Evolutionary conservation across 78 protist genomes (phyloP).

Genomic region (Dictyostelium brefeldianum): DNA sequence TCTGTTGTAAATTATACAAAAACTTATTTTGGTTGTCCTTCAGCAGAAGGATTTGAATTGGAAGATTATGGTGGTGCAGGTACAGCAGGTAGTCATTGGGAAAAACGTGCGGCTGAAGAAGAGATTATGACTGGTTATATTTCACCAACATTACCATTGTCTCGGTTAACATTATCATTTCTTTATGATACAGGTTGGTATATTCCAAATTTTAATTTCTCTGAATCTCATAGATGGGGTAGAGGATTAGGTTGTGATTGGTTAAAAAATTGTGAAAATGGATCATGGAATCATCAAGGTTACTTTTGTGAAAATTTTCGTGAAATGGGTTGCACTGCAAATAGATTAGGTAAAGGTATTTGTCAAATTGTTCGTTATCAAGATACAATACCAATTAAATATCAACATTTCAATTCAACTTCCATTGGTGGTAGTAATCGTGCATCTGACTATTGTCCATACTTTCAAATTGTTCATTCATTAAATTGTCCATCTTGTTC

Average conservation of each 20-base stretch:
- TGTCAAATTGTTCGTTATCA: slow-evolving; percentile 17
- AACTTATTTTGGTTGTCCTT: slow-evolving; percentile 50
- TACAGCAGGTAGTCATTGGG: slow-evolving; percentile 89
- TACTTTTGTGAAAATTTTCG: slow-evolving; percentile 17
- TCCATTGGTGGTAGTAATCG: slow-evolving; percentile 49
- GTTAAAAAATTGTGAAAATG: slow-evolving; percentile 12
- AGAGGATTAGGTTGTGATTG: slow-evolving; percentile 51
- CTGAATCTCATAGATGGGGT: slow-evolving; percentile 40
- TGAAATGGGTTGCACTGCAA: slow-evolving; percentile 48
- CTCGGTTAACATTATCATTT: slow-evolving; percentile 26
- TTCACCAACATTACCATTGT: slow-evolving; percentile 17
- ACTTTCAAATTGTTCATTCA: slow-evolving; percentile 8
- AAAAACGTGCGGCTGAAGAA: slow-evolving; percentile 55
- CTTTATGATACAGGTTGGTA: slow-evolving; percentile 73
- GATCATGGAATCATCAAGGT: slow-evolving; percentile 37
- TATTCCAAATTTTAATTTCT: background rate
- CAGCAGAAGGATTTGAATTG: slow-evolving; percentile 49
- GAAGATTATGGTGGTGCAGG: slow-evolving; percentile 82
- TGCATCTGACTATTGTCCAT: slow-evolving; percentile 59
- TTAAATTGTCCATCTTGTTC: background rate
- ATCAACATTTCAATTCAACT: slow-evolving; percentile 55
- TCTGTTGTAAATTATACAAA: background rate
- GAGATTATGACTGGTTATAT: slow-evolving; percentile 74
- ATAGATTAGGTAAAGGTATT: slow-evolving; percentile 51
- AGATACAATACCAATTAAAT: background rate